Evolutionary conservation across 495 filamentous ascomycete genomes (phyloP).

Genomic region (Penicillium bovifimosum): DNA sequence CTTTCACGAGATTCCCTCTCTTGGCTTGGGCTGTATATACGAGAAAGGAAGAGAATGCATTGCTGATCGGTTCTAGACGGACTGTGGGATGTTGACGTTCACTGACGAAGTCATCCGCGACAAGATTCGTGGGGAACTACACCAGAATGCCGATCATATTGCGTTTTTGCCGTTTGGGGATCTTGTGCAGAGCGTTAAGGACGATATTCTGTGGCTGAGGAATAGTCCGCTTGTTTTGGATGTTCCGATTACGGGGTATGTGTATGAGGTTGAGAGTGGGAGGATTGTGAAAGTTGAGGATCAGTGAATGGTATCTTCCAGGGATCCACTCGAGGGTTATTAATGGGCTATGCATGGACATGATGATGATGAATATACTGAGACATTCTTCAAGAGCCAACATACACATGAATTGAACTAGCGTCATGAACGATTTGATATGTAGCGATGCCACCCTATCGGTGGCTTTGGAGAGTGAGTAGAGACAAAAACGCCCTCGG

Average conservation of each 20-base stretch:
- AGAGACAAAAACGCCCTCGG: conserved; percentile 3
- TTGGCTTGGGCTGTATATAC: neutral
- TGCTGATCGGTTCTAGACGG: conserved; percentile 26
- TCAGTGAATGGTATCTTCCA: neutral
- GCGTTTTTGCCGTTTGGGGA: conserved; percentile 62
- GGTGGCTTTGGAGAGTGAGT: neutral
- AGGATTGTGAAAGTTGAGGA: conserved; percentile 53
- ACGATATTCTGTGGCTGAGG: conserved; percentile 63
- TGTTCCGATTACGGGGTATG: conserved; percentile 63
- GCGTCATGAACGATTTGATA: neutral
- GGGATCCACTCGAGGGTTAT: neutral
- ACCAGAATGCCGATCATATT: conserved; percentile 42
- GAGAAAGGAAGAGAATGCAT: neutral
- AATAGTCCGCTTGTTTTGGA: conserved; percentile 52
- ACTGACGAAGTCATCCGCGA: conserved; percentile 56
- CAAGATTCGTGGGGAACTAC: conserved; percentile 54
- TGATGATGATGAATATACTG: neutral
- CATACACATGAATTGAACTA: neutral
- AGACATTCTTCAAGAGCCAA: neutral
- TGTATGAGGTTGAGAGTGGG: conserved; percentile 77
- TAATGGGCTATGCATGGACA: no score
- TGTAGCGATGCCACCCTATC: neutral
- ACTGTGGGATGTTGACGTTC: conserved; percentile 81
- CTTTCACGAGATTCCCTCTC: no score
- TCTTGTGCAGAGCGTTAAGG: conserved; percentile 55